Evolutionary conservation across 2,329 filamentous ascomycete genomes (phyloP).

Genomic region (Neopestalotiopsis rosae): DNA sequence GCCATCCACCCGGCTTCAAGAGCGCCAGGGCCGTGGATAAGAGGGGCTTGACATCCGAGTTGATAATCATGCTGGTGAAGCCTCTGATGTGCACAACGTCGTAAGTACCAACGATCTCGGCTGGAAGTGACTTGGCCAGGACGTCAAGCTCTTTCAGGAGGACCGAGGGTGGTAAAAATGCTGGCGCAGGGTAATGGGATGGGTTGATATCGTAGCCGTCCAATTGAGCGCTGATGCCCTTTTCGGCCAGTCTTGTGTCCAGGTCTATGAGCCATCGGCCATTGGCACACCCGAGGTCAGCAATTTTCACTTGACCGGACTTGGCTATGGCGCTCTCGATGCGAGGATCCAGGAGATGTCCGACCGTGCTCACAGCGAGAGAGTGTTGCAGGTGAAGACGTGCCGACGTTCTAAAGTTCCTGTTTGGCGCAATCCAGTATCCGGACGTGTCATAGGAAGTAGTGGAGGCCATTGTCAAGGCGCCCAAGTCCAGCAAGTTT

Average conservation of each 20-base stretch:
- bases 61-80: constrained; percentile 24
- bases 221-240: constrained; percentile 20
- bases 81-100: constrained; percentile 30
- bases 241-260: constrained; percentile 20
- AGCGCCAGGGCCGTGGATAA: constrained; percentile 23
- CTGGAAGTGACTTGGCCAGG: constrained; percentile 21
- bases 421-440: too few relatives aligned
- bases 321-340: constrained; percentile 14
- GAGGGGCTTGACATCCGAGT: constrained; percentile 20
- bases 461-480: too few relatives aligned
- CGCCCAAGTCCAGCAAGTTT: too few relatives aligned
- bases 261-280: constrained; percentile 29
- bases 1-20: constrained; percentile 30
- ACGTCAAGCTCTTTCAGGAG: constrained; percentile 26
- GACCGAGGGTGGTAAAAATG: constrained; percentile 24
- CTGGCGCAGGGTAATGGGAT: constrained; percentile 23
- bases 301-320: constrained; percentile 22
- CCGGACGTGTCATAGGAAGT: too few relatives aligned
- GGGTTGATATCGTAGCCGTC: constrained; percentile 31
- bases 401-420: too few relatives aligned
- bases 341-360: constrained; percentile 23
- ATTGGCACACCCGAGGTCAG: constrained; percentile 33
- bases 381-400: constrained; percentile 1
- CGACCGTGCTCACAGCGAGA: constrained; percentile 26
- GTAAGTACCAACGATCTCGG: constrained; percentile 24